Evolutionary conservation across 371 early-diverging fungal species (phyloP).

Genomic region (Mucor racemosus): DNA sequence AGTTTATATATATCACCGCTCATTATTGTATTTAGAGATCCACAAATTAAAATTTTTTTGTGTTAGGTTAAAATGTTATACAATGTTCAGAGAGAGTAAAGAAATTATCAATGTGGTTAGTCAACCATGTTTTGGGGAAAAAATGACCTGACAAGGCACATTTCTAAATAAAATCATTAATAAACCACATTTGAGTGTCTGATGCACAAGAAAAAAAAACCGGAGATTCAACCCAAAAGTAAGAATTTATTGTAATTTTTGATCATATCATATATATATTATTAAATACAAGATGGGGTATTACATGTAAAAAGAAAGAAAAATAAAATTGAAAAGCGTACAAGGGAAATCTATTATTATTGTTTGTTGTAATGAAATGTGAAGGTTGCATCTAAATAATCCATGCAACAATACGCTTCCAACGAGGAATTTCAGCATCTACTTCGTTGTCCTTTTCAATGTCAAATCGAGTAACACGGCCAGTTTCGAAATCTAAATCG

Average conservation of each 20-base stretch:
- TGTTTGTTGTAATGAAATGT: neutral
- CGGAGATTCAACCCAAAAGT: neutral
- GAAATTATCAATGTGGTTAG: too few relatives aligned
- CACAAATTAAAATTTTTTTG: neutral
- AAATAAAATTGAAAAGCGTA: neutral
- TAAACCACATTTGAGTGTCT: neutral
- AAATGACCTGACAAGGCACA: neutral
- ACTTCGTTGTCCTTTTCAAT: conserved; percentile 37
- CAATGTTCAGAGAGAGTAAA: neutral
- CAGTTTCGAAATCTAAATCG: conserved; percentile 40
- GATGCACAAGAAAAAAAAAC: neutral
- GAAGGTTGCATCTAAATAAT: neutral
- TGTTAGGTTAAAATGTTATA: neutral
- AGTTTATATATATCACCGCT: neutral
- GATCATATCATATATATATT: neutral
- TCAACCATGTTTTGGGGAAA: neutral
- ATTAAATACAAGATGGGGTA: neutral
- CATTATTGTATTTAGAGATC: neutral
- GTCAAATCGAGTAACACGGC: conserved; percentile 43
- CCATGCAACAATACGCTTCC: conserved; percentile 16
- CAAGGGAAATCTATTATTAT: neutral
- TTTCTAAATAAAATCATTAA: neutral
- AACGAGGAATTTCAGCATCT: conserved; percentile 18
- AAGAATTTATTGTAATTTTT: neutral
- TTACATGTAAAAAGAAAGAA: neutral